These are phyloP conservation scores for Solanum virginianum DNA, from an alignment of 257 asterid species.

Conservation along the genomic window DNA sequence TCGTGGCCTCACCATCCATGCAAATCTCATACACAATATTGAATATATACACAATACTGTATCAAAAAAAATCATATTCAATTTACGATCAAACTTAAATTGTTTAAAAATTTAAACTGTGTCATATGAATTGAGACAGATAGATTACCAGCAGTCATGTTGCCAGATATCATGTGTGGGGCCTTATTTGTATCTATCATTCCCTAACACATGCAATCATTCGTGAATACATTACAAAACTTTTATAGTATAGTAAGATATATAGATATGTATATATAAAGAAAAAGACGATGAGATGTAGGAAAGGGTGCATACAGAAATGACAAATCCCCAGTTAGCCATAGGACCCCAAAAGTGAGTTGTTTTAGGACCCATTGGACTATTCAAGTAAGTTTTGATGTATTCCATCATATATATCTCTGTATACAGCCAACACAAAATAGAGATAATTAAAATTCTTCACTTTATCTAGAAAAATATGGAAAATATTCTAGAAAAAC, in stretches of 20 bases:
- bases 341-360: slow-evolving; percentile 41
- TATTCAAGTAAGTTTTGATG: slow-evolving; percentile 21
- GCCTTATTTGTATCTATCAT: background rate
- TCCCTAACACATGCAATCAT: background rate
- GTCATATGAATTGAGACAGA: too few relatives aligned
- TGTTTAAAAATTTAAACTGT: too few relatives aligned
- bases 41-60: background rate
- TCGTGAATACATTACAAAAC: background rate
- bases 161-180: background rate
- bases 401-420: background rate
- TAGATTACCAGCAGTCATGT: background rate
- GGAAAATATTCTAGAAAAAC: too few relatives aligned
- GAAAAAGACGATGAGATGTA: background rate
- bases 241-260: background rate
- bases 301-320: slow-evolving; percentile 10
- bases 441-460: background rate
- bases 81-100: too few relatives aligned
- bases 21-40: background rate
- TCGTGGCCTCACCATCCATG: background rate
- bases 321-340: slow-evolving; percentile 35
- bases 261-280: too few relatives aligned
- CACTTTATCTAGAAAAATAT: background rate
- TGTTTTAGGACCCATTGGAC: slow-evolving; percentile 34
- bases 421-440: background rate
- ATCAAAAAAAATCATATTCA: background rate